Evolutionary conservation across 192 early-diverging fungal species (phyloP), one percentile per base, ranked within the genome.

Genomic region (Piromyces finnis): DNA sequence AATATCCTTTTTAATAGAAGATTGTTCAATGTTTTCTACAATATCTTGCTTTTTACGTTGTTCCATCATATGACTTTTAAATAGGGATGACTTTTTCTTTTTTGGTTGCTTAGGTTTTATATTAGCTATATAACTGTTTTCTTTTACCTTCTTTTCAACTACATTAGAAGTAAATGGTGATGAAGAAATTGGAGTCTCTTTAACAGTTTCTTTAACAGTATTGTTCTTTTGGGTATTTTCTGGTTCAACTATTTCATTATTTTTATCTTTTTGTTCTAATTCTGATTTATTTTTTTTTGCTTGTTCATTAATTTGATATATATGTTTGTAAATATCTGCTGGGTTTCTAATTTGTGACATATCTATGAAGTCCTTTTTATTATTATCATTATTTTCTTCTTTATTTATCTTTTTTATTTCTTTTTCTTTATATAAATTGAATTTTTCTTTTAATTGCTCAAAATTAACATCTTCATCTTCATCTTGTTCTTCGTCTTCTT

Each of bases 371-470:
- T 26, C 15, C 15, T 51, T 22, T 17, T 17, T 51, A 51, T 51
- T 22, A 22, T 51, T 6, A 51, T 22, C 6, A 17, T 80, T 32
- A 22, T 32, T 22, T 29, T 28, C 16, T 41, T 30, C 22, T 32
- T n/a, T 2, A 2, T 79, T 12, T 14, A 85, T 51, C 78, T 81
- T 37, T 82, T 86, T 51, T 84, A 85, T 39, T 89, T 84, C 79
- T 88, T 82, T 82, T 88, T 85, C 82, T 86, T 83, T 37, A 82
- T 84, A 29, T 85, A 79, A 37, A 85, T 81, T 17, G 84, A 84
- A 30, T 79, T 82, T 35, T 85, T 37, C 35, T 83, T 84, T 59
- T 82, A 82, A 84, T 12, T 30, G 30, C 29, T 82, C 79, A 79
- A 79, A 82, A 26, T 84, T 82, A 37, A 29, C 77, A 5, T 68